Percentiles rank a stretch among this genome's conserved stretches.
Conservation (phyloP, 495 filamentous ascomycete genomes). For the Talaromyces wortmannii region DNA sequence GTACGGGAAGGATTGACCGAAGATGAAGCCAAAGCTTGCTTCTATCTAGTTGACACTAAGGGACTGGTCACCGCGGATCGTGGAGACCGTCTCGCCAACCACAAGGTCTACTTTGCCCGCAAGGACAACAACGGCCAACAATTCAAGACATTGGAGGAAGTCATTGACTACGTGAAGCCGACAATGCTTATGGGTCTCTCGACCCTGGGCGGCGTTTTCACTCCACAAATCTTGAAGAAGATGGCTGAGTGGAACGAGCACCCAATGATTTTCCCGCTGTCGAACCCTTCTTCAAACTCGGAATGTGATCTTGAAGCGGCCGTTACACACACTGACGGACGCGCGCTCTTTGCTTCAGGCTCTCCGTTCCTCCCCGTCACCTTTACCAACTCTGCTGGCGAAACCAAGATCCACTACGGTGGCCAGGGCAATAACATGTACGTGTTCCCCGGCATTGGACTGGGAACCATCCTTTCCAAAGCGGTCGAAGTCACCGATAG, state of each 20-base stretch:
- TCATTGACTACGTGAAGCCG: conserved; percentile 89
- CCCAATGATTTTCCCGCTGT: conserved; percentile 90
- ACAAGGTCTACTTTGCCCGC: conserved; percentile 97
- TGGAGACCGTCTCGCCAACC: conserved; percentile 87
- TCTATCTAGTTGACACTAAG: conserved; percentile 97
- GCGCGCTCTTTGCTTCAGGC: conserved; percentile 87
- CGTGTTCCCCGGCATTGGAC: conserved; percentile 94
- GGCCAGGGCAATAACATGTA: conserved; percentile 95
- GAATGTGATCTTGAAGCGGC: conserved; percentile 96
- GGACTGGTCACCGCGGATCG: conserved; percentile 91
- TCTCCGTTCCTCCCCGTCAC: conserved; percentile 79
- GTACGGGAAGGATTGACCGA: conserved; percentile 90
- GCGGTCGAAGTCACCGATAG: conserved; percentile 81
- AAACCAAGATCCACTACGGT: conserved; percentile 67
- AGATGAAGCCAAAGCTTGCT: conserved; percentile 79
- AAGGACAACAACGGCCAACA: conserved; percentile 88
- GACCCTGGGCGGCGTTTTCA: conserved; percentile 92
- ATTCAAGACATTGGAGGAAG: conserved; percentile 81
- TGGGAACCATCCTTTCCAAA: conserved; percentile 91
- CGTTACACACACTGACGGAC: conserved; percentile 80
- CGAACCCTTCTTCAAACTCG: conserved; percentile 90
- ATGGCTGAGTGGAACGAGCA: conserved; percentile 75
- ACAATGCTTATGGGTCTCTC: conserved; percentile 93
- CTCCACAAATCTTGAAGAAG: conserved; percentile 73
- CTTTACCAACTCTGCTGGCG: conserved; percentile 50